phyloP scores from a whole-genome alignment of 768 basidiomycete species.

The Xerocomus brunneocitrinus region DNA sequence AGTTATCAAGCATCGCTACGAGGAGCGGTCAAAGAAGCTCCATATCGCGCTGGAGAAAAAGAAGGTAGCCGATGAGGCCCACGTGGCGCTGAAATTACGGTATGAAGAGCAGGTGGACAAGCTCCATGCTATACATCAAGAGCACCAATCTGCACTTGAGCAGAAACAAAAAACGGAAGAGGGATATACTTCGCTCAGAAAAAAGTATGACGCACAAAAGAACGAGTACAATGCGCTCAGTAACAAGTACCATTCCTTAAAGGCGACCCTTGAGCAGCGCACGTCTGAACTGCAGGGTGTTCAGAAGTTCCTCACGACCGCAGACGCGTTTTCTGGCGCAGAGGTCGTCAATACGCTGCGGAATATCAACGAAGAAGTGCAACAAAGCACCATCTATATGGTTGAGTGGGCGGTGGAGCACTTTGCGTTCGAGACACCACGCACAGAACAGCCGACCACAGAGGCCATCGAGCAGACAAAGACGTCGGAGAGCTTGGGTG shows the following conservation, averaged over 20 bases:
- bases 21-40: slow-evolving; percentile 6
- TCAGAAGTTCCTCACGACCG: slow-evolving; percentile 40
- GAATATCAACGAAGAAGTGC: slow-evolving; percentile 42
- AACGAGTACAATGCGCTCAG: slow-evolving; percentile 11
- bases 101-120: slow-evolving; percentile 11
- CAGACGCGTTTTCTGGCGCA: slow-evolving; percentile 38
- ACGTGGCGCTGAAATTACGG: slow-evolving; percentile 16
- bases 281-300: slow-evolving; percentile 40
- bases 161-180: slow-evolving; percentile 5
- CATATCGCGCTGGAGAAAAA: not conserved
- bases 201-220: slow-evolving; percentile 11
- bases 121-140: slow-evolving; percentile 1
- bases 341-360: slow-evolving; percentile 42
- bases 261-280: slow-evolving; percentile 33
- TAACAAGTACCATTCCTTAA: slow-evolving; percentile 11
- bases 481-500: slow-evolving; percentile 9
- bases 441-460: slow-evolving; percentile 2
- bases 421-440: slow-evolving; percentile 22
- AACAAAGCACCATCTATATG: slow-evolving; percentile 41
- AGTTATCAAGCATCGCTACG: slow-evolving; percentile 4
- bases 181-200: slow-evolving; percentile 1
- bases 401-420: slow-evolving; percentile 41
- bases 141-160: slow-evolving; percentile 1
- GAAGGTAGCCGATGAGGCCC: slow-evolving; percentile 9
- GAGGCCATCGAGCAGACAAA: slow-evolving; percentile 9